Conservation (phyloP, 352 stramenopile species). For the Stramenopiles sp. region DNA sequence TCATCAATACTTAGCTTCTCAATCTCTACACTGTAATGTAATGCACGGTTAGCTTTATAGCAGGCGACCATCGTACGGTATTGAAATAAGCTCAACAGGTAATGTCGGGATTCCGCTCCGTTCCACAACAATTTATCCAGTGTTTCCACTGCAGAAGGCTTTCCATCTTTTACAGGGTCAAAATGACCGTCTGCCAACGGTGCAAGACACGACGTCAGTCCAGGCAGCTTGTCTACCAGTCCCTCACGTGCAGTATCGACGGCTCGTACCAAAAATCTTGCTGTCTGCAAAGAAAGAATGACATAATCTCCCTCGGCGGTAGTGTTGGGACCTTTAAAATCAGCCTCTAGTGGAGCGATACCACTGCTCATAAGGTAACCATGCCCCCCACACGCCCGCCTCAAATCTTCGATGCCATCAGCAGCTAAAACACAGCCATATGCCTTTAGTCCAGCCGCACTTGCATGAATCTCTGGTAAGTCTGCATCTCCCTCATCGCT, state of each 20-base stretch:
- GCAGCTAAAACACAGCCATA: slow-evolving; percentile 49
- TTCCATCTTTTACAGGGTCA: background rate
- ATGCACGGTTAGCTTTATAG: slow-evolving; percentile 3
- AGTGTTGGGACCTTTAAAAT: slow-evolving; percentile 84
- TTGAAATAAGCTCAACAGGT: slow-evolving; percentile 1
- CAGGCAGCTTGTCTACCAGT: slow-evolving; percentile 32
- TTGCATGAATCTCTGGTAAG: slow-evolving; percentile 76
- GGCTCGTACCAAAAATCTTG: slow-evolving; percentile 39
- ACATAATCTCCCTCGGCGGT: slow-evolving; percentile 40
- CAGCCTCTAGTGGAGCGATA: slow-evolving; percentile 60
- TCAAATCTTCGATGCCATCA: slow-evolving; percentile 72
- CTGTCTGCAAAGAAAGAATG: slow-evolving; percentile 80
- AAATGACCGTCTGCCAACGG: slow-evolving; percentile 21
- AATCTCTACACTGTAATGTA: background rate
- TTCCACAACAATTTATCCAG: slow-evolving; percentile 2
- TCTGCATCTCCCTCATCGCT: slow-evolving; percentile 14
- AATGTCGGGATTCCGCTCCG: background rate
- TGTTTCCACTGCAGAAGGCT: background rate
- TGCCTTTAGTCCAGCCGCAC: slow-evolving; percentile 76
- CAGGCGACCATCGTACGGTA: slow-evolving; percentile 4
- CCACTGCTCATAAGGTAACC: slow-evolving; percentile 72
- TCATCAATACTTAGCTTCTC: background rate
- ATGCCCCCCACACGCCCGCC: slow-evolving; percentile 80
- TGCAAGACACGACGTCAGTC: slow-evolving; percentile 41
- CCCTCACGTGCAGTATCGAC: slow-evolving; percentile 32